Percentiles rank a stretch among this genome's conserved stretches.
Evolutionary conservation across 371 early-diverging fungal genomes (phyloP).

Genomic region (Rhizomucor pusillus): DNA sequence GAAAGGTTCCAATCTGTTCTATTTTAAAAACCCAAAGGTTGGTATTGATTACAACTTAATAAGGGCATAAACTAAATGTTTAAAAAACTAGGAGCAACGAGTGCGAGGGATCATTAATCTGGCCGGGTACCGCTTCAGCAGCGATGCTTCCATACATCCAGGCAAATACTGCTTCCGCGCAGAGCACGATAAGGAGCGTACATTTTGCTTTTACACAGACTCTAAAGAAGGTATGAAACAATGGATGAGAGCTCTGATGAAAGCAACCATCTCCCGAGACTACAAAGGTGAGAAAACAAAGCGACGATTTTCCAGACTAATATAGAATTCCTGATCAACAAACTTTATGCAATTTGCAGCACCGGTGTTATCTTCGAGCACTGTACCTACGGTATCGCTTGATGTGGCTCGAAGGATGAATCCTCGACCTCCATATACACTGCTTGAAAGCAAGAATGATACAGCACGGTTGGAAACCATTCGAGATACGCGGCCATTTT

Average conservation of each 20-base stretch:
- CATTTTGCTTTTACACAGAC: slow-evolving; percentile 66
- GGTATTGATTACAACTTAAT: background rate
- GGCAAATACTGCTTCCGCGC: slow-evolving; percentile 73
- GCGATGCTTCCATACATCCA: slow-evolving; percentile 58
- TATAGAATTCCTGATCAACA: background rate
- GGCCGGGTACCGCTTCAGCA: slow-evolving; percentile 51
- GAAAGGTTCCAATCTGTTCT: slow-evolving; percentile 57
- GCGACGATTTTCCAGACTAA: background rate
- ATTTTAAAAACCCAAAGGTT: slow-evolving; percentile 59
- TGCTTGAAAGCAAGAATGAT: slow-evolving; percentile 24
- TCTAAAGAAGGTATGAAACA: slow-evolving; percentile 49
- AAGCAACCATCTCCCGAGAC: slow-evolving; percentile 68
- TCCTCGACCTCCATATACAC: slow-evolving; percentile 62
- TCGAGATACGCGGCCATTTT: background rate
- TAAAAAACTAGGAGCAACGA: slow-evolving; percentile 36
- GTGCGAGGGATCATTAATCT: slow-evolving; percentile 61
- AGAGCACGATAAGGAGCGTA: slow-evolving; percentile 60
- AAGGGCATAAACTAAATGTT: background rate
- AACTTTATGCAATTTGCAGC: slow-evolving; percentile 22
- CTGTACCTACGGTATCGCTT: slow-evolving; percentile 61
- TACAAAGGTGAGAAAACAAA: slow-evolving; percentile 30
- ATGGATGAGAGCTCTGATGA: slow-evolving; percentile 71
- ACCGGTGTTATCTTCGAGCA: slow-evolving; percentile 68
- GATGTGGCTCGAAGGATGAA: slow-evolving; percentile 60
- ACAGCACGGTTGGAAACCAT: background rate